Conservation (phyloP, 2,329 filamentous ascomycete species). For the Ophiostoma sp. region DNA sequence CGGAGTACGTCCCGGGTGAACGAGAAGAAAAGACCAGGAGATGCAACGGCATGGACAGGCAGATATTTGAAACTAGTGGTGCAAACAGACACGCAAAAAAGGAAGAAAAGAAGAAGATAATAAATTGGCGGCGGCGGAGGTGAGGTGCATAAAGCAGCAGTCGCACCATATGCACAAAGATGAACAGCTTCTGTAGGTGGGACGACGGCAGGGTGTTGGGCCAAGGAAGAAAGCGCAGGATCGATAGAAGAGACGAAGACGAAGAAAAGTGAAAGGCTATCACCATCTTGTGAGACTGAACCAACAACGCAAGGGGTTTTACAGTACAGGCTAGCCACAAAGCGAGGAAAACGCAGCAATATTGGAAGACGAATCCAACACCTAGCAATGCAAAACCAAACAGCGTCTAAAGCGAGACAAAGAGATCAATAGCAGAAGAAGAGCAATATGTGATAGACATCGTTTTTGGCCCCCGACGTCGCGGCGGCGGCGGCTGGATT, state of each 20-base stretch:
- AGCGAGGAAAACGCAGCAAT: neutral
- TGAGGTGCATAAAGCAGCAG: constrained; percentile 1
- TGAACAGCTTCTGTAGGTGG: constrained; percentile 8
- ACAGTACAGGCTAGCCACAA: neutral
- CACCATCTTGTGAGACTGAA: neutral
- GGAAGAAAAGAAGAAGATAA: neutral
- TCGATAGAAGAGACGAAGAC: neutral
- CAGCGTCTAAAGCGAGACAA: neutral
- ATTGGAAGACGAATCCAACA: neutral
- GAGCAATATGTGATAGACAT: neutral
- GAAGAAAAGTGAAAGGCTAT: neutral
- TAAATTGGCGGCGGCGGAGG: neutral
- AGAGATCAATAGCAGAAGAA: neutral
- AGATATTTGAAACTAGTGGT: neutral
- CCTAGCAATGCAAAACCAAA: neutral
- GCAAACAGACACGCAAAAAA: neutral
- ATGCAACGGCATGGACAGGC: neutral
- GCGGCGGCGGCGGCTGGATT: neutral
- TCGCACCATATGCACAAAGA: constrained; percentile 20
- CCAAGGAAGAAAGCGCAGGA: neutral
- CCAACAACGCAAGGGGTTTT: neutral
- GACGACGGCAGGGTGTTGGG: neutral
- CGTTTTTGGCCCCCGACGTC: neutral
- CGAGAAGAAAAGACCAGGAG: neutral
- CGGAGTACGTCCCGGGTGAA: neutral